A percentile compares a stretch with the other conserved stretches of the same genome.
Evolutionary conservation across 1,284 basidiomycete genomes (phyloP).

Genomic region (Leccinum pachyderme): DNA sequence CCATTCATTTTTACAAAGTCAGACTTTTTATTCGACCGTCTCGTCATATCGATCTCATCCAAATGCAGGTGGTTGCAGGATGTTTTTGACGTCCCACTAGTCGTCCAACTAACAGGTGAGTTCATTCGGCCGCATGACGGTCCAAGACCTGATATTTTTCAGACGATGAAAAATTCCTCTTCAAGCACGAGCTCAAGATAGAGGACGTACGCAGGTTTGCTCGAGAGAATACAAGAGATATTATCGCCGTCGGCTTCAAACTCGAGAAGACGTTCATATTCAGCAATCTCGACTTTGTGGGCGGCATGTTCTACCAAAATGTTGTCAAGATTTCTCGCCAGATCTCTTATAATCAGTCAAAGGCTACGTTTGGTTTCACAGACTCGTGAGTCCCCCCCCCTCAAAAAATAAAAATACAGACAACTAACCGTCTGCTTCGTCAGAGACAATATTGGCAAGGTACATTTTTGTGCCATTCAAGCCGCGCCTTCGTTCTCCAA

Average conservation of each 20-base stretch:
- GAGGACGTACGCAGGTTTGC: constrained; percentile 89
- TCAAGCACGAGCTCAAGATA: constrained; percentile 91
- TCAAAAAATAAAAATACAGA: too few species aligned
- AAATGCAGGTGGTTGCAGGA: constrained; percentile 87
- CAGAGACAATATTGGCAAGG: constrained; percentile 97
- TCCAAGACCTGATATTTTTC: not conserved
- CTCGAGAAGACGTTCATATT: constrained; percentile 97
- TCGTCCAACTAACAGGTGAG: constrained; percentile 90
- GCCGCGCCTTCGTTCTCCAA: constrained; percentile 97
- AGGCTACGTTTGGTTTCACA: constrained; percentile 94
- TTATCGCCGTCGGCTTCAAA: constrained; percentile 95
- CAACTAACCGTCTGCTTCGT: not conserved
- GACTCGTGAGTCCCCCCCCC: constrained; percentile 70
- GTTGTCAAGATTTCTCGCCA: constrained; percentile 90
- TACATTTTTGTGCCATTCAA: constrained; percentile 97
- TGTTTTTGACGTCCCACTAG: constrained; percentile 92
- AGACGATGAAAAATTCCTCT: constrained; percentile 99
- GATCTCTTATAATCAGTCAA: constrained; percentile 92
- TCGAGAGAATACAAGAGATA: constrained; percentile 87
- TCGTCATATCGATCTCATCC: constrained; percentile 6
- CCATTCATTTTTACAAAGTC: constrained; percentile 98
- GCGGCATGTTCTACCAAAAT: constrained; percentile 93
- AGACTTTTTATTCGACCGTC: constrained; percentile 36
- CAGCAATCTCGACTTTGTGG: constrained; percentile 87
- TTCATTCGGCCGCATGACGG: not conserved